Base-by-base conservation (phyloP, 2,329 filamentous ascomycete species). In the Calonectria hawksworthii region DNA sequence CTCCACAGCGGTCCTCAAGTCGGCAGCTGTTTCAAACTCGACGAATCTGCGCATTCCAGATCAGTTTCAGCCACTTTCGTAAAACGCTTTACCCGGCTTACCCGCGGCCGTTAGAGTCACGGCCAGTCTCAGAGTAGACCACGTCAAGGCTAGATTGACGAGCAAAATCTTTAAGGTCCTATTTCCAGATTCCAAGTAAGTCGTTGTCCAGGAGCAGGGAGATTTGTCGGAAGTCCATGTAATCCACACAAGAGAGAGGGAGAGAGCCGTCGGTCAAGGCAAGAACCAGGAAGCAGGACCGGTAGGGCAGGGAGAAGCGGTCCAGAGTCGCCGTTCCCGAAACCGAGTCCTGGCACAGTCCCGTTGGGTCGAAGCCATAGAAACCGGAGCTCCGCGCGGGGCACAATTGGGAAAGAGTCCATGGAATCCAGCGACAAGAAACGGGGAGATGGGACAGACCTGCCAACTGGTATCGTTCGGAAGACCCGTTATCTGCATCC, bases 161-260 rank as follows among this genome's bases (percentile, higher is more conserved):
- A 77, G 97, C 97, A 88, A 99, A 99, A 86, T 99, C 97, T 94
- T 99, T 99, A 70, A 99, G 93, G 87, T 99, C 97, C 97, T 99
- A 96, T 88, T 93, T 89, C 90, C 91, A 93, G 90, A 90, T 87
- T 92, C 91, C 92, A 91, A 90, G 94, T 97, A 95, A 96, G 94
- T 96, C 88, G 91, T 86, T 88, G 85, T 92, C 90, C 88, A 89
- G 90, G 88, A 84, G 82, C 76, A 81, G 83, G 79, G 75, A 81
- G 78, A 74, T 63, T 61, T 9, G 79, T 78, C 79, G 81, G 79
- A 74, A 79, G 80, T 82, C 81, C 82, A 85, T 80, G 80, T 79
- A 81, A 82, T 84, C 82, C 84, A 82, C 77, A 80, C 81, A 80
- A 84, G 82, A 81, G 56, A 38, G 56, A 63, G 56, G 8, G 56